Conservation (phyloP, 176 grass and related monocot species). For the Melocanna baccifera region DNA sequence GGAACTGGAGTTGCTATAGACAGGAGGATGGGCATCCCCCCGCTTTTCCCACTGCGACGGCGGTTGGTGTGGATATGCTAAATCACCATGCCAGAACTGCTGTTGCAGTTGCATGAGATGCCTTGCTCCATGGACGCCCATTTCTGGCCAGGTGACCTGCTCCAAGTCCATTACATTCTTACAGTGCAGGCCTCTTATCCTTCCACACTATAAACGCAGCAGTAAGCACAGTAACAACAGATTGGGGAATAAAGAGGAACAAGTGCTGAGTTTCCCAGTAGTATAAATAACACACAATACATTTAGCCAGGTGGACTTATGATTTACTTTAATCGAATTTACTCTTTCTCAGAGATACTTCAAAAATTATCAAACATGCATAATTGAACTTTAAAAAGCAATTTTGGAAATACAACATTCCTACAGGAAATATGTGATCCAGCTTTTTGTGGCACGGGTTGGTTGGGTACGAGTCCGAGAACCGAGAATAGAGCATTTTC, state of each 20-base stretch:
- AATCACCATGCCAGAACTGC: constrained; percentile 68
- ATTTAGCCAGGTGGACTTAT: not conserved
- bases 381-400: not conserved
- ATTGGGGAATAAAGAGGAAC: not conserved
- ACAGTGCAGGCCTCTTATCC: constrained; percentile 38
- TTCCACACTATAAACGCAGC: constrained; percentile 45
- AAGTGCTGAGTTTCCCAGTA: not conserved
- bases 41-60: constrained; percentile 46
- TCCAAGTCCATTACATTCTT: constrained; percentile 57
- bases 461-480: too few species aligned
- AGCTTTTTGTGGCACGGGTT: not conserved
- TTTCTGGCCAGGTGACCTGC: constrained; percentile 51
- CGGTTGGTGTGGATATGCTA: constrained; percentile 36
- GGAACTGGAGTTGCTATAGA: constrained; percentile 47
- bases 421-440: not conserved
- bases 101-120: constrained; percentile 59
- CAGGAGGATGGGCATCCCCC: constrained; percentile 33
- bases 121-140: constrained; percentile 46
- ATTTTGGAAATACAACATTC: constrained; percentile 1
- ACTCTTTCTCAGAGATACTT: not conserved
- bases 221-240: constrained; percentile 20
- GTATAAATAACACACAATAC: not conserved
- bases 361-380: not conserved
- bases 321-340: constrained; percentile 25
- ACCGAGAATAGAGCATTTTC: too few species aligned